Conservation (phyloP, 805 yeast genomes). For the Candida chauliodis region DNA sequence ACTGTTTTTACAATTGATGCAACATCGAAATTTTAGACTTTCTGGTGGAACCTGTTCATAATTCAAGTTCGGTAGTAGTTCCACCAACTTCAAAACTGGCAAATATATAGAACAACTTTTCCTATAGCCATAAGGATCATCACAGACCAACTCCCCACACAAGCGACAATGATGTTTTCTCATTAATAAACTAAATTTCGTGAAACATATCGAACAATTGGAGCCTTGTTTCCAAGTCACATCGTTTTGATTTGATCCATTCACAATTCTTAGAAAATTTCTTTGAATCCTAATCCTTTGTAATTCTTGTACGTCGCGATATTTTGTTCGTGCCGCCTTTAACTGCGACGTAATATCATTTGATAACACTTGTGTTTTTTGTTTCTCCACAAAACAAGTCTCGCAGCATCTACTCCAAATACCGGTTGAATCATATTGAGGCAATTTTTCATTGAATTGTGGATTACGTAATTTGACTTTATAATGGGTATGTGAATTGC, state of each 20-base stretch:
- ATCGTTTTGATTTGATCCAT: conserved; percentile 9
- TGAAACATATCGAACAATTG: conserved; percentile 63
- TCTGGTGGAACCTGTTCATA: conserved; percentile 16
- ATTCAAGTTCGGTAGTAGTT: conserved; percentile 35
- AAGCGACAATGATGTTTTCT: conserved; percentile 90
- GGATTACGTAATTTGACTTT: conserved; percentile 52
- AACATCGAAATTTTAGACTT: conserved; percentile 49
- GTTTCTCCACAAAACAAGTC: conserved; percentile 49
- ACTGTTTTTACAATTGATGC: conserved; percentile 63
- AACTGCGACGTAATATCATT: conserved; percentile 48
- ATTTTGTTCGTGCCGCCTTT: conserved; percentile 33
- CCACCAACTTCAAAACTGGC: conserved; percentile 43
- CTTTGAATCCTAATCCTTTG: conserved; percentile 57
- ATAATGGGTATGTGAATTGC: conserved; percentile 60
- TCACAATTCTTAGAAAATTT: conserved; percentile 49
- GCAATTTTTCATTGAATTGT: conserved; percentile 41
- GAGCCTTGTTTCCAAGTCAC: conserved; percentile 16
- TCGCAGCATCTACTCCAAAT: conserved; percentile 72
- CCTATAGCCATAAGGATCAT: conserved; percentile 45
- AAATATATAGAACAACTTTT: conserved; percentile 67
- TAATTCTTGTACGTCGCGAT: conserved; percentile 48
- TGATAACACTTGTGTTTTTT: conserved; percentile 13
- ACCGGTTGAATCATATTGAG: conserved; percentile 40
- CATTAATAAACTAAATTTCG: conserved; percentile 50
- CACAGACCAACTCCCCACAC: conserved; percentile 84